Percentiles rank a stretch among this genome's conserved stretches.
phyloP scores from a whole-genome alignment of 169 alveolate genomes.

The Perkinsus marinus region DNA sequence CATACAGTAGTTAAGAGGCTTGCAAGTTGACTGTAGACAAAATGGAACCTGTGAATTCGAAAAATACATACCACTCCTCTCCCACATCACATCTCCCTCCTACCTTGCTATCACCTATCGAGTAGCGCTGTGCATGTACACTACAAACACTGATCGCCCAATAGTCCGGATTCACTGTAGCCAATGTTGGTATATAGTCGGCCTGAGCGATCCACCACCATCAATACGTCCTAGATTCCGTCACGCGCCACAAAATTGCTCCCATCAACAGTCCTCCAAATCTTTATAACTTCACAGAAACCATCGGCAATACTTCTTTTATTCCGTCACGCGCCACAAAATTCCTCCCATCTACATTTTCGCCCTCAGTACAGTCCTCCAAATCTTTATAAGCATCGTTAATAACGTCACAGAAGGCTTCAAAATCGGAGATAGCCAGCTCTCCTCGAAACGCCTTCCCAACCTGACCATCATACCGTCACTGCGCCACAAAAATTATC shows the following conservation, averaged over 20 bases:
- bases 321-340: not conserved
- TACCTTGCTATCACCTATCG: not conserved
- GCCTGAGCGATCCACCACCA: not conserved
- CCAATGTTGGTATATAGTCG: not conserved
- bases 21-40: not conserved
- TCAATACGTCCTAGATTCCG: too few relatives aligned
- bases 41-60: not conserved
- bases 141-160: not conserved
- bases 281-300: too few relatives aligned
- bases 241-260: too few relatives aligned
- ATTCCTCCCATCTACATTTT: not conserved
- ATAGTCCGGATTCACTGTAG: not conserved
- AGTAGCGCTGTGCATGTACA: not conserved
- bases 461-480: not conserved
- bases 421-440: not conserved
- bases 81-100: not conserved
- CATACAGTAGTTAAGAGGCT: not conserved
- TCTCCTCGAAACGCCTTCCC: not conserved
- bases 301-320: too few relatives aligned
- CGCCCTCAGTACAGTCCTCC: not conserved
- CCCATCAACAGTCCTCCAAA: too few relatives aligned
- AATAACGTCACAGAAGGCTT: not conserved
- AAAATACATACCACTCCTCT: not conserved
- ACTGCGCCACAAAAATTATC: not conserved
- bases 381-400: not conserved